Base-by-base conservation (phyloP, 192 early-diverging fungal genomes). In the Backusella macrospora region DNA sequence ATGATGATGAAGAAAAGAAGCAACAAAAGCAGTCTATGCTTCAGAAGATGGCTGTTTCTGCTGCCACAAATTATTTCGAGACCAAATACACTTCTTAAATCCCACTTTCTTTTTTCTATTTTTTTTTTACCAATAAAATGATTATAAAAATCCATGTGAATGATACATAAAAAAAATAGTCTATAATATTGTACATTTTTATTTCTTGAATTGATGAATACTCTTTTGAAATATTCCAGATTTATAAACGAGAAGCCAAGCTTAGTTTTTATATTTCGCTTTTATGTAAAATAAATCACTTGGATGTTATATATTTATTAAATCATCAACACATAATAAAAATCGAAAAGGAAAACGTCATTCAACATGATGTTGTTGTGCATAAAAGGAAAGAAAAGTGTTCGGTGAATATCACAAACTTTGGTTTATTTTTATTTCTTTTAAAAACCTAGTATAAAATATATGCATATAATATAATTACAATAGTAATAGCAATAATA, bases 61-160 rank as follows among this genome's bases (percentile, higher is more conserved):
- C 78, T n/a, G 78, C 78, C 37, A 42, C 42, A 39, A 79, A 79
- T 34, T 74, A 71, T 38, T 71, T 71, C 44, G 78, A 78, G 1
- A 66, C 73, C 43, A 78, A 78, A 38, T 59, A 59, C 12, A 13
- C 18, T 21, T 59, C 49, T 52, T 52, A 52, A 59, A 23, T 34
- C 29, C 2, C 29, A 0, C 2, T 34, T 2, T 34, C 29, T 34
- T 2, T 34, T n/a, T n/a, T n/a, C n/a, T n/a, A 43, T 43, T 16
- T 21, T 40, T 3, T 65, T 43, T 43, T 23, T 16, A 66, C 18
- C 37, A 40, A 66, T 38, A 10, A 43, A 18, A 18, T 66, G 9
- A 21, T 4, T 66, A 42, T 66, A 66, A 66, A 66, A 66, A 43
- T 40, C 65, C 38, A 66, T 37, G 10, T n/a, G 10, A 21, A 59